Base-by-base conservation (phyloP, 768 basidiomycete genomes). In the Tremella yokohamensis region DNA sequence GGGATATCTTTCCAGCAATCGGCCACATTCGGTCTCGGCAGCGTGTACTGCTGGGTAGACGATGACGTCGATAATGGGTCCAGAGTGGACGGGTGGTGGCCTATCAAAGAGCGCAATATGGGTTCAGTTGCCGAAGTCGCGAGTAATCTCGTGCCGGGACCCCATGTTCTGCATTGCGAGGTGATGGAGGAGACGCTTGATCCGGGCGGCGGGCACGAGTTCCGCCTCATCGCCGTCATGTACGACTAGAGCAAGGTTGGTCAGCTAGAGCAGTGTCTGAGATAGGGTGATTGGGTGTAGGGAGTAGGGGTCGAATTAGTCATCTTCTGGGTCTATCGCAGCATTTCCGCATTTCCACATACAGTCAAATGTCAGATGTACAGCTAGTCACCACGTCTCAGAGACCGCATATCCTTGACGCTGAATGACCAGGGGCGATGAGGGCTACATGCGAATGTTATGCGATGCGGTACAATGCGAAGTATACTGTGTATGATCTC, bases 161-260 rank as follows among this genome's bases (percentile, higher is more conserved):
- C 44, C 48, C 74, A 76, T 63, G 61, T 60, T 8, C 57, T 76
- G 9, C 58, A 64, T 34, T 76, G 74, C 47, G 70, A 72, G 39
- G 34, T 76, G 47, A 39, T 72, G 18, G 48, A 63, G 25, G 61
- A 73, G 24, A 74, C 72, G n/a, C 45, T 56, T 12, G 74, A 76
- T 58, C 72, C 74, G 6, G 55, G 57, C 8, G 74, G 74, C 0
- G 63, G 70, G 3, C 63, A 38, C 48, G 74, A 76, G 57, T 76
- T 76, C 49, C 57, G 74, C 16, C 54, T 76, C 49, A 63, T 72
- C 44, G 67, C 70, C 3, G 49, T 72, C 19, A 68, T 68, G 67
- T 63, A 72, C 50, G 67, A 68, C 54, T 72, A 66, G 29, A 11
- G 29, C 29, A 34, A n/a, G 29, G 29, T 34, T 11, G 29, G n/a